Percentiles rank a stretch among this genome's conserved stretches.
phyloP scores from a whole-genome alignment of 148 eudicot species.

The Silene conica region DNA sequence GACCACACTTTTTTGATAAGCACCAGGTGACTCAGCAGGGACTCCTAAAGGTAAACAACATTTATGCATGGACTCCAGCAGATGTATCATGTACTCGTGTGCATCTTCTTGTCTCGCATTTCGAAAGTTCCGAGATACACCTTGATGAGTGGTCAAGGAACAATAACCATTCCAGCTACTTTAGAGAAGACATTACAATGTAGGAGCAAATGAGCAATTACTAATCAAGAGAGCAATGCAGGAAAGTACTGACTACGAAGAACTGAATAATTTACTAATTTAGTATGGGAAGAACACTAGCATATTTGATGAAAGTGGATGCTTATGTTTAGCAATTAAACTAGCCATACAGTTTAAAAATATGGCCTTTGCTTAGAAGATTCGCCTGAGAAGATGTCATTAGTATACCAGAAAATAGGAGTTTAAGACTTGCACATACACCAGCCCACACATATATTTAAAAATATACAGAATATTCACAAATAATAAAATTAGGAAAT shows the following conservation, averaged over 20 bases:
- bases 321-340: background rate
- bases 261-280: background rate
- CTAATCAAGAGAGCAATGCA: background rate
- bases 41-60: constrained; percentile 91
- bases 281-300: background rate
- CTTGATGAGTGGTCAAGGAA: constrained; percentile 57
- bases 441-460: too few species aligned
- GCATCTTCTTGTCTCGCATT: constrained; percentile 95
- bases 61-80: constrained; percentile 91
- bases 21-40: constrained; percentile 82
- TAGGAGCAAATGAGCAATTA: too few species aligned
- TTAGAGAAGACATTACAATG: background rate
- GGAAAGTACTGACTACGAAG: background rate
- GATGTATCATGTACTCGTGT: constrained; percentile 95
- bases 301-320: background rate
- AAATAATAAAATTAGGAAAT: too few species aligned
- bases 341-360: background rate
- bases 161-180: constrained; percentile 15
- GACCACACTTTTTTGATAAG: constrained; percentile 88
- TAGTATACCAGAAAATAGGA: background rate
- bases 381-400: background rate
- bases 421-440: background rate
- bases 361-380: background rate
- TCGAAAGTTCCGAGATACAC: constrained; percentile 77
- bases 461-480: too few species aligned